Conservation (phyloP, 495 filamentous ascomycete genomes). For the Daldinia childiae region DNA sequence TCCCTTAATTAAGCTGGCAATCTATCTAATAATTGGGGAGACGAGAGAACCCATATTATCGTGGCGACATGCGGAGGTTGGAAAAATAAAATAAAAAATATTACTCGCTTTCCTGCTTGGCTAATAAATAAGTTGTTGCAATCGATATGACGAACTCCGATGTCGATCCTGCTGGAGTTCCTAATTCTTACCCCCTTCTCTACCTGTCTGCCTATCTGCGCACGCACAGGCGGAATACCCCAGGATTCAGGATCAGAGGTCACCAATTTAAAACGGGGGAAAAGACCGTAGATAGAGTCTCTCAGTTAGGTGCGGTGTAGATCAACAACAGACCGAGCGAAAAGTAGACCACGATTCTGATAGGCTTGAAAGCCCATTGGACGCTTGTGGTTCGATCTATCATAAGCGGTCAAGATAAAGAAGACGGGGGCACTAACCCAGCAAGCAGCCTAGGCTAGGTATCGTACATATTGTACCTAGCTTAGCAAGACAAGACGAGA, state of each 20-base stretch:
- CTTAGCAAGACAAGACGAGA: not conserved
- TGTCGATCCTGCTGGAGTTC: constrained; percentile 32
- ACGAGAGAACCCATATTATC: constrained; percentile 30
- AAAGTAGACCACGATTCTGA: constrained; percentile 35
- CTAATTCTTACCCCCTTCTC: constrained; percentile 8
- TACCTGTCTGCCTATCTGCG: not conserved
- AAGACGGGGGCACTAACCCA: constrained; percentile 12
- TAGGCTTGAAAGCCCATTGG: constrained; percentile 32
- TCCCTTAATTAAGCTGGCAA: constrained; percentile 27
- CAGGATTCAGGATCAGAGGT: constrained; percentile 17
- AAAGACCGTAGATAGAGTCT: constrained; percentile 36
- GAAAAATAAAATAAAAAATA: constrained; percentile 10
- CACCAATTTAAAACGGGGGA: constrained; percentile 20
- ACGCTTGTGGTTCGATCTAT: constrained; percentile 37
- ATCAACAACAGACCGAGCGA: constrained; percentile 41
- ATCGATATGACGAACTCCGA: constrained; percentile 43
- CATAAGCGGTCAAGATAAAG: constrained; percentile 47
- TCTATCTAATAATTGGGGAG: constrained; percentile 34
- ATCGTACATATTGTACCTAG: constrained; percentile 1
- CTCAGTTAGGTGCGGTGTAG: constrained; percentile 45
- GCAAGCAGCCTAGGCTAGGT: constrained; percentile 7
- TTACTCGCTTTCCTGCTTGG: constrained; percentile 40
- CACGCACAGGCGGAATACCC: constrained; percentile 20
- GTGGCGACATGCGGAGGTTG: constrained; percentile 45
- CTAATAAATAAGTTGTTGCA: constrained; percentile 39